phyloP scores from a whole-genome alignment of 805 yeast genomes.

The Teunomyces gatunensis region DNA sequence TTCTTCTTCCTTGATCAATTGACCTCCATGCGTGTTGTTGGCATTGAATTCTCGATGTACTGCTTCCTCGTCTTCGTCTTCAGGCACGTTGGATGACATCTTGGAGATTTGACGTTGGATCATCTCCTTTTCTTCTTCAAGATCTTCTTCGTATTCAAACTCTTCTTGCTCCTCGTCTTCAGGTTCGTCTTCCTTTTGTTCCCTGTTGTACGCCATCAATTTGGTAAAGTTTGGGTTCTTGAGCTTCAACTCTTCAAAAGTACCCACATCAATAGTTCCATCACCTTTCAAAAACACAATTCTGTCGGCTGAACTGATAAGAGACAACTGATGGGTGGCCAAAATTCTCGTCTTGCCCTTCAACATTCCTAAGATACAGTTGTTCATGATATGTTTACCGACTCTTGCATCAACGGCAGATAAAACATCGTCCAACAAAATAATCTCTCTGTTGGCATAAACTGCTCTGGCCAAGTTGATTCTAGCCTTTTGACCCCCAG shows the following conservation, averaged over 20 bases:
- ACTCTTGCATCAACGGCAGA: slow-evolving; percentile 88
- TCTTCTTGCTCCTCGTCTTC: slow-evolving; percentile 12
- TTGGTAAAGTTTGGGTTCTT: slow-evolving; percentile 35
- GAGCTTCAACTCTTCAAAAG: slow-evolving; percentile 49
- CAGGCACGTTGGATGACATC: not conserved
- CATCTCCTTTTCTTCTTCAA: slow-evolving; percentile 8
- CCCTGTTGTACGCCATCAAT: slow-evolving; percentile 38
- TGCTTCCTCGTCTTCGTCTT: slow-evolving; percentile 31
- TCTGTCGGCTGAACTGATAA: slow-evolving; percentile 67
- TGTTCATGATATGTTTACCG: slow-evolving; percentile 72
- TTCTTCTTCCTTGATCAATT: slow-evolving; percentile 15
- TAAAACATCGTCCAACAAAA: slow-evolving; percentile 73
- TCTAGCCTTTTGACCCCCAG: slow-evolving; percentile 91
- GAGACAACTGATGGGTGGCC: slow-evolving; percentile 81
- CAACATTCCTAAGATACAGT: slow-evolving; percentile 62
- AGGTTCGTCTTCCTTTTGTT: slow-evolving; percentile 14
- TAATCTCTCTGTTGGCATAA: slow-evolving; percentile 64
- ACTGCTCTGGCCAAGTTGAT: slow-evolving; percentile 77
- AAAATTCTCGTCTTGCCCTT: slow-evolving; percentile 62
- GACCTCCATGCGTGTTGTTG: slow-evolving; percentile 15
- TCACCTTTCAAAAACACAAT: slow-evolving; percentile 68
- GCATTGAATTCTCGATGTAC: slow-evolving; percentile 28
- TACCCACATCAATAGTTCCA: slow-evolving; percentile 59
- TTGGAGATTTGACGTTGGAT: slow-evolving; percentile 11
- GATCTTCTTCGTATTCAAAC: slow-evolving; percentile 7